These are phyloP conservation scores for Henckelia pumila DNA, from an alignment of 257 asterid genomes.

Conservation along the genomic window DNA sequence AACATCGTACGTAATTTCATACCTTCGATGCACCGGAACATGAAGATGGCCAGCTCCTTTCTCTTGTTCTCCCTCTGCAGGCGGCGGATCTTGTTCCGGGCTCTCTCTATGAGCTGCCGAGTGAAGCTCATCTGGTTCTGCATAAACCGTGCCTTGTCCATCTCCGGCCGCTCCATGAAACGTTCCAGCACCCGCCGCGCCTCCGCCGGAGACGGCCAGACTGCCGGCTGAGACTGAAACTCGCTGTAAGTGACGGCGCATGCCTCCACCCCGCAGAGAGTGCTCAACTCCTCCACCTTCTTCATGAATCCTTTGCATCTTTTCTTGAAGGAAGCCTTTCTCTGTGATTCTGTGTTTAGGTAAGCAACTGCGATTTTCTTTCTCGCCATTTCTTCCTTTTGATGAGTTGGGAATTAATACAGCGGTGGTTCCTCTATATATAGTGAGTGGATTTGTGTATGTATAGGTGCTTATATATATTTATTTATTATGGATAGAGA, in stretches of 20 bases:
- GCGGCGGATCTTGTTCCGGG: too few relatives aligned
- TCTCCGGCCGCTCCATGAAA: not conserved
- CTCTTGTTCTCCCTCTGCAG: too few relatives aligned
- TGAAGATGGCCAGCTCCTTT: not conserved
- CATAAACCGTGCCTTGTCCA: not conserved
- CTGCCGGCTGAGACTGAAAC: constrained; percentile 2
- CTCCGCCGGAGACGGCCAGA: not conserved
- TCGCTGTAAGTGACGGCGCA: not conserved
- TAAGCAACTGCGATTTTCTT: too few relatives aligned
- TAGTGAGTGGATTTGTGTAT: too few relatives aligned
- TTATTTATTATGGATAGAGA: too few relatives aligned
- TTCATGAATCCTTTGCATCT: too few relatives aligned
- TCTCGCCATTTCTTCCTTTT: too few relatives aligned
- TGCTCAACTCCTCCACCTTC: not conserved
- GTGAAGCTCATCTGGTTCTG: not conserved
- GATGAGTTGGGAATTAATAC: too few relatives aligned
- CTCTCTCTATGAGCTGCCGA: not conserved
- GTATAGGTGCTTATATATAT: too few relatives aligned
- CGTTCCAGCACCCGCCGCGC: not conserved
- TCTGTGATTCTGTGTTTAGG: too few relatives aligned
- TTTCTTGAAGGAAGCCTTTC: too few relatives aligned
- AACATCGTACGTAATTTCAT: not conserved
- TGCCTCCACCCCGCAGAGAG: not conserved
- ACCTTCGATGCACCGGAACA: not conserved
- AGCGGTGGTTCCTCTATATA: too few relatives aligned